Percentiles rank a stretch among this genome's conserved stretches.
phyloP scores from a whole-genome alignment of 2,329 filamentous ascomycete genomes.

The Neophaeococcomyces mojaviensis region DNA sequence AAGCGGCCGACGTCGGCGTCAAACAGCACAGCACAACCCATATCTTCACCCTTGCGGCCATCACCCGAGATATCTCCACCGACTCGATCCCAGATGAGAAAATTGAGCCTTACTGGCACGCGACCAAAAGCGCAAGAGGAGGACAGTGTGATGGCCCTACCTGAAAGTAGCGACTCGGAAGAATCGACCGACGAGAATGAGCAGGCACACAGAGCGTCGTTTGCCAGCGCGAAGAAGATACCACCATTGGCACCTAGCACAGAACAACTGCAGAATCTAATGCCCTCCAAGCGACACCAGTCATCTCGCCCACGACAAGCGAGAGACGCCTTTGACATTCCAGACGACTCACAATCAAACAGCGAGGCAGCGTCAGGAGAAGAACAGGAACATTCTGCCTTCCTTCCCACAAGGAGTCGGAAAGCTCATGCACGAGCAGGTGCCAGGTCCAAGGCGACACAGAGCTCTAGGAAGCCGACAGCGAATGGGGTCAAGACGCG shows the following conservation, averaged over 20 bases:
- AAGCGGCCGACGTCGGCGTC: conserved; percentile 1
- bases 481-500: conserved; percentile 6
- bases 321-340: conserved; percentile 16
- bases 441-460: not conserved
- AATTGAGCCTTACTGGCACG: not conserved
- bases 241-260: conserved; percentile 3
- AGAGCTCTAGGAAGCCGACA: not conserved
- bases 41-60: conserved; percentile 9
- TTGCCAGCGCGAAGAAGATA: conserved; percentile 9
- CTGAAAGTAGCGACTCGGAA: conserved; percentile 7
- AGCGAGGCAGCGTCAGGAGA: not conserved
- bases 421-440: conserved; percentile 4
- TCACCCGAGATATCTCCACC: conserved; percentile 8
- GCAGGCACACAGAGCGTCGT: conserved; percentile 13
- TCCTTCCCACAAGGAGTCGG: conserved; percentile 15
- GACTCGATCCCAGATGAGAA: not conserved
- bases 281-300: conserved; percentile 6
- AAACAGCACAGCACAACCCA: not conserved
- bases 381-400: conserved; percentile 17
- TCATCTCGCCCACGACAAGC: not conserved
- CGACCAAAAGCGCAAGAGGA: conserved; percentile 5
- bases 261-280: conserved; percentile 5
- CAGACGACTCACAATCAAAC: conserved; percentile 14
- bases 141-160: conserved; percentile 19
- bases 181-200: conserved; percentile 1